These are phyloP conservation scores for Oenanthe sinensis DNA, from an alignment of 129 eudicot genomes.

Conservation along the genomic window DNA sequence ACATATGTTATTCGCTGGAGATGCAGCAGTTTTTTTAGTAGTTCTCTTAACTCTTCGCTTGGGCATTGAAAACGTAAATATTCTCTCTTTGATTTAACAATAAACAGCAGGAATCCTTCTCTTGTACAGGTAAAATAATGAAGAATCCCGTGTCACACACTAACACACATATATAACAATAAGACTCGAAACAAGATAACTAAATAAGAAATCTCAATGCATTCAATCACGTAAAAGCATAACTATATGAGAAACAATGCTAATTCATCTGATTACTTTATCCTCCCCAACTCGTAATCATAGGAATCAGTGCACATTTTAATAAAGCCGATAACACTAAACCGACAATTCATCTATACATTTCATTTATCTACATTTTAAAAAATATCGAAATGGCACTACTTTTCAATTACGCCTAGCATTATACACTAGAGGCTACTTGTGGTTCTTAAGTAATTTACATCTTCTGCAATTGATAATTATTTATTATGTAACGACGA, in stretches of 20 bases:
- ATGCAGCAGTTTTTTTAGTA: slow-evolving; percentile 21
- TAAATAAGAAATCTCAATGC: not conserved
- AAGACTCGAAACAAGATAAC: not conserved
- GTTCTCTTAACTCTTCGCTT: slow-evolving; percentile 32
- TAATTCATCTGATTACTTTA: not conserved
- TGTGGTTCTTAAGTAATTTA: no score
- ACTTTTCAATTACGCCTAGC: no score
- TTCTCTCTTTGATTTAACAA: not conserved
- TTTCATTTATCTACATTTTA: no score
- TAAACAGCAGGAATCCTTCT: not conserved
- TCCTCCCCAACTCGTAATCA: not conserved
- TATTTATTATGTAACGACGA: no score
- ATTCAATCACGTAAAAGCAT: not conserved
- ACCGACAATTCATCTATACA: not conserved
- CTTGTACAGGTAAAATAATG: not conserved
- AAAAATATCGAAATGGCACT: no score
- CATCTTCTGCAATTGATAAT: no score
- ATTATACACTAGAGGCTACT: no score
- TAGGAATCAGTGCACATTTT: not conserved
- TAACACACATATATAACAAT: not conserved
- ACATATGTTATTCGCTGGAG: slow-evolving; percentile 20
- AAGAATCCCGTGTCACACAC: not conserved
- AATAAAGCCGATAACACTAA: not conserved
- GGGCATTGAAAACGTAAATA: slow-evolving; percentile 27
- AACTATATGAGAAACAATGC: no score